phyloP scores from a whole-genome alignment of 2,329 filamentous ascomycete species.

The Rhynchosporium agropyri region DNA sequence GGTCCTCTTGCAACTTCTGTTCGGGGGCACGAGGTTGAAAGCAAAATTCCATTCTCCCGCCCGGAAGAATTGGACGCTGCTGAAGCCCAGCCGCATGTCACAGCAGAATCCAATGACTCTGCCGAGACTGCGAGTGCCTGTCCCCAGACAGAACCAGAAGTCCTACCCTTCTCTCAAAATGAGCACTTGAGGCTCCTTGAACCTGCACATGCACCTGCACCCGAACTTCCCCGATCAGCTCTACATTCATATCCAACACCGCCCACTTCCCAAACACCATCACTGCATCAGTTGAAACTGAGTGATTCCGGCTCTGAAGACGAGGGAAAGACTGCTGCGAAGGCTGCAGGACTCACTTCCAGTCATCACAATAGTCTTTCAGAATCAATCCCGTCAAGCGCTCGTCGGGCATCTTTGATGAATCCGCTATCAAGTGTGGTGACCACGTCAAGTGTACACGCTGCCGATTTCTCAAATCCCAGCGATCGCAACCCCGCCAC shows the following conservation, averaged over 20 bases:
- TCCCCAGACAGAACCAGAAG: constrained; percentile 33
- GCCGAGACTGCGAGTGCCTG: constrained; percentile 34
- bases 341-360: constrained; percentile 41
- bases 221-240: constrained; percentile 26
- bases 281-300: constrained; percentile 49
- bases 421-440: constrained; percentile 67
- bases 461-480: constrained; percentile 70
- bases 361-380: constrained; percentile 49
- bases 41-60: constrained; percentile 29
- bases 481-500: constrained; percentile 56
- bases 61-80: constrained; percentile 32
- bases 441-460: constrained; percentile 64
- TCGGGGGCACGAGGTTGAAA: constrained; percentile 31
- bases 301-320: constrained; percentile 46
- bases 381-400: constrained; percentile 48
- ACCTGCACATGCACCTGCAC: constrained; percentile 29
- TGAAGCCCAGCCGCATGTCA: constrained; percentile 35
- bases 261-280: constrained; percentile 54
- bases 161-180: constrained; percentile 31
- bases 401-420: constrained; percentile 50
- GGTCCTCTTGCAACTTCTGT: constrained; percentile 40
- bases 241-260: constrained; percentile 58
- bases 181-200: constrained; percentile 33
- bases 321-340: constrained; percentile 43
- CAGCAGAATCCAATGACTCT: constrained; percentile 34